Percentiles rank a stretch among this genome's conserved stretches.
phyloP scores from a whole-genome alignment of 148 eudicot genomes.

The Beta vulgaris region DNA sequence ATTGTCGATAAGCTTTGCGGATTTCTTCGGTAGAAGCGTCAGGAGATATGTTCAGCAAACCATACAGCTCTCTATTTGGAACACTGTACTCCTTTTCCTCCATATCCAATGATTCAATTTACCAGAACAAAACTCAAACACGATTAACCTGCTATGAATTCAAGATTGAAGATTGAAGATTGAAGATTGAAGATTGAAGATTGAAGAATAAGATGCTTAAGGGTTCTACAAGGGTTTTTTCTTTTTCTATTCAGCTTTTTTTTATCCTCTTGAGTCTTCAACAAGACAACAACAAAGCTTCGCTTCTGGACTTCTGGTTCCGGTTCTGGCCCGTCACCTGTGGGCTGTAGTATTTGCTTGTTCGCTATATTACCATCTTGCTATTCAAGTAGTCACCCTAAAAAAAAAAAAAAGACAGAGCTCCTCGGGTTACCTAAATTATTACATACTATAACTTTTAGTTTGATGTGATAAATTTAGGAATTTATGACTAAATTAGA shows the following conservation, averaged over 20 bases:
- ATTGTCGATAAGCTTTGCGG: slow-evolving; percentile 91
- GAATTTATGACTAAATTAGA: no score
- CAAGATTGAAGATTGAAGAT: background rate
- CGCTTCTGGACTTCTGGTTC: no score
- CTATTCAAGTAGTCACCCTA: no score
- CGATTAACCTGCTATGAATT: background rate
- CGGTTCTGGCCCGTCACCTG: no score
- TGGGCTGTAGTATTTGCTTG: no score
- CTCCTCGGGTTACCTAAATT: no score
- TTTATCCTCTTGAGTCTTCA: no score
- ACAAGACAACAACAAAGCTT: no score
- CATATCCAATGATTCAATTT: slow-evolving; percentile 11
- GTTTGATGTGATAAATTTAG: no score
- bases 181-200: slow-evolving; percentile 13
- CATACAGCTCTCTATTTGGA: slow-evolving; percentile 69
- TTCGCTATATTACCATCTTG: no score
- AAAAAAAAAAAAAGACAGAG: no score
- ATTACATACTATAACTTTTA: no score
- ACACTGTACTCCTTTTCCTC: slow-evolving; percentile 39
- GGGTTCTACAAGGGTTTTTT: slow-evolving; percentile 38
- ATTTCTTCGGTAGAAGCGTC: slow-evolving; percentile 91
- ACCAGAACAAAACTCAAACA: background rate
- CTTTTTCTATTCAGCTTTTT: background rate
- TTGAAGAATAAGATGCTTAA: background rate
- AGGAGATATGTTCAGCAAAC: slow-evolving; percentile 77